Conservation (phyloP, 208 protist genomes). For the Crithidia sp. region DNA sequence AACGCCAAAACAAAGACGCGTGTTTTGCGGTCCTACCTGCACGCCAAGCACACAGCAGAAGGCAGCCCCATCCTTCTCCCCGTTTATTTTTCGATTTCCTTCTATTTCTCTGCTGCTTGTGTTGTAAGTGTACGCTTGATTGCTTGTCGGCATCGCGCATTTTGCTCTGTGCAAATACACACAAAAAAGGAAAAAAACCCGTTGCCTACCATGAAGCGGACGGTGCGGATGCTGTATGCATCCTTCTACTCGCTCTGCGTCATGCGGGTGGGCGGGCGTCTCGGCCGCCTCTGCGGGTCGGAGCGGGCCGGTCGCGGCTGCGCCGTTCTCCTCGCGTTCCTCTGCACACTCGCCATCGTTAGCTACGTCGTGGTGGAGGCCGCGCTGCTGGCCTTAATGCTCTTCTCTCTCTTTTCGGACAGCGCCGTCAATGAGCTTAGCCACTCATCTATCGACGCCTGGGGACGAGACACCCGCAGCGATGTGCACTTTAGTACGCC, state of each 20-base stretch:
- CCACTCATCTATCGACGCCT: background rate
- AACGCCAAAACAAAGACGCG: too few relatives aligned
- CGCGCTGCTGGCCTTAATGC: background rate
- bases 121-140: too few relatives aligned
- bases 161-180: too few relatives aligned
- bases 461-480: background rate
- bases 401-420: background rate
- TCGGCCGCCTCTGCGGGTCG: slow-evolving; percentile 15
- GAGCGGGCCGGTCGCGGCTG: slow-evolving; percentile 17
- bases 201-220: slow-evolving; percentile 1
- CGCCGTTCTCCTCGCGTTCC: background rate
- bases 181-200: too few relatives aligned
- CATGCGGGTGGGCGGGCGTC: slow-evolving; percentile 10
- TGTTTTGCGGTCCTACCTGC: too few relatives aligned
- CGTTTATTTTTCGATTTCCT: too few relatives aligned
- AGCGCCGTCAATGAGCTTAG: background rate
- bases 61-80: too few relatives aligned
- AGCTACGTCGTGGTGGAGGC: background rate
- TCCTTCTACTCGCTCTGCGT: slow-evolving; percentile 21
- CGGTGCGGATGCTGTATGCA: background rate
- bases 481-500: slow-evolving; percentile 1
- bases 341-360: background rate
- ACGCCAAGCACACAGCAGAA: too few relatives aligned
- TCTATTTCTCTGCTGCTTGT: too few relatives aligned
- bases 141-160: too few relatives aligned